These are phyloP conservation scores for Fraxinus angustifolia DNA, from an alignment of 305 asterid genomes.

Conservation along the genomic window DNA sequence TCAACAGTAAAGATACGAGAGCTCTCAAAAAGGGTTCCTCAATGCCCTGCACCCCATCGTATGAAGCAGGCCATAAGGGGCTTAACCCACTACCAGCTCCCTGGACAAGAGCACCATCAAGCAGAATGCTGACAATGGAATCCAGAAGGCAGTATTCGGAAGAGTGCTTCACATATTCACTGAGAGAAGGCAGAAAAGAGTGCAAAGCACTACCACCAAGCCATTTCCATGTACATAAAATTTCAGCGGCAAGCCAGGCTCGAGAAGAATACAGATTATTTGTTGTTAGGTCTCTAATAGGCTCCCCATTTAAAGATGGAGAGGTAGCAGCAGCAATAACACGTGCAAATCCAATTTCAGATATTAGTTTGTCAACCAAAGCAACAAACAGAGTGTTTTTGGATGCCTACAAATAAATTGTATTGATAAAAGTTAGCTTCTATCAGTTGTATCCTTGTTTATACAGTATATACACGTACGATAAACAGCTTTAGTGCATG, in stretches of 20 bases:
- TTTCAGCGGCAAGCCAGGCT: slow-evolving; percentile 98
- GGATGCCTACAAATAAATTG: slow-evolving; percentile 51
- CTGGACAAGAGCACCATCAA: slow-evolving; percentile 87
- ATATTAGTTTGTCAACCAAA: slow-evolving; percentile 62
- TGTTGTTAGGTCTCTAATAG: slow-evolving; percentile 29
- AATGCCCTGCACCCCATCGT: slow-evolving; percentile 57
- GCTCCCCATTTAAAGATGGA: slow-evolving; percentile 41
- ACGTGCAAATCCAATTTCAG: slow-evolving; percentile 62
- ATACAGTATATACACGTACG: neutral
- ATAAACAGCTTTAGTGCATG: neutral
- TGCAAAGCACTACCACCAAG: slow-evolving; percentile 66
- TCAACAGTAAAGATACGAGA: slow-evolving; percentile 49
- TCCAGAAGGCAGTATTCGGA: slow-evolving; percentile 48
- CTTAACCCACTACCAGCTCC: slow-evolving; percentile 54
- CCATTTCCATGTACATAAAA: slow-evolving; percentile 96
- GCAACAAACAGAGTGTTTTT: slow-evolving; percentile 52
- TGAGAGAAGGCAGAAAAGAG: slow-evolving; percentile 66
- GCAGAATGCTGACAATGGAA: slow-evolving; percentile 62
- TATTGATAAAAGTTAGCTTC: slow-evolving; percentile 22
- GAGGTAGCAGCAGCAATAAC: slow-evolving; percentile 45
- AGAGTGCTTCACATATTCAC: slow-evolving; percentile 41
- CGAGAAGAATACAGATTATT: slow-evolving; percentile 53
- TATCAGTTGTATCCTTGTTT: slow-evolving; percentile 17
- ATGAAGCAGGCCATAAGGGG: slow-evolving; percentile 57
- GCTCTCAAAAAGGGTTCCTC: slow-evolving; percentile 86